phyloP scores from a whole-genome alignment of 768 basidiomycete species.

The Lactarius sp. region DNA sequence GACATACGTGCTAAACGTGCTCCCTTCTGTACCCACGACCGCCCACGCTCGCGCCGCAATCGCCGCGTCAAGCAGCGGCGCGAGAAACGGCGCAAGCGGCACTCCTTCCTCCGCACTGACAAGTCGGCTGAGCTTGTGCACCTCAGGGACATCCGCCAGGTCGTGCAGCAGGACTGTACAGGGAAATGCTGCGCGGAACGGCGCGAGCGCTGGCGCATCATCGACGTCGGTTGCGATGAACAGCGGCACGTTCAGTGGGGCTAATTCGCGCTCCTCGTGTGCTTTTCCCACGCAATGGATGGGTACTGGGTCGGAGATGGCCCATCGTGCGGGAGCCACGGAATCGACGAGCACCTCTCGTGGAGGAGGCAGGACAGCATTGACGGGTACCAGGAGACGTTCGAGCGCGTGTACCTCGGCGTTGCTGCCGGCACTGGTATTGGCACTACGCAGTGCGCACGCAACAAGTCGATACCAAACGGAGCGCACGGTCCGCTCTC shows the following conservation, averaged over 20 bases:
- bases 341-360: constrained; percentile 18
- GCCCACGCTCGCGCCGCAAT: constrained; percentile 53
- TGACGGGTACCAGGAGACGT: constrained; percentile 5
- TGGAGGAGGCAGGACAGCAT: constrained; percentile 29
- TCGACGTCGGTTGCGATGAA: constrained; percentile 62
- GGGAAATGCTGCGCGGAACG: constrained; percentile 53
- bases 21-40: constrained; percentile 65
- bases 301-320: not conserved
- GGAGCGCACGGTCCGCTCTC: constrained; percentile 39
- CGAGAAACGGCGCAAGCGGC: constrained; percentile 41
- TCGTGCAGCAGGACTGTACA: constrained; percentile 57
- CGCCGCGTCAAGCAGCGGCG: constrained; percentile 68
- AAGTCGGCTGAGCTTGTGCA: constrained; percentile 24
- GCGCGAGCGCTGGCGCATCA: constrained; percentile 37
- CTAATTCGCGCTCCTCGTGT: constrained; percentile 35
- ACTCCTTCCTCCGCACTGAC: constrained; percentile 45
- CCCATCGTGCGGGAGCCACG: constrained; percentile 27
- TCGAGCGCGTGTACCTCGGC: constrained; percentile 11
- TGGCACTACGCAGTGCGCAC: constrained; percentile 36
- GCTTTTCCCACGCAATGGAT: constrained; percentile 38
- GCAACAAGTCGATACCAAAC: constrained; percentile 58
- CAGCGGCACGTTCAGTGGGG: constrained; percentile 50
- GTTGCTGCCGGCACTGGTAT: constrained; percentile 3
- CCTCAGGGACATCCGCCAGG: constrained; percentile 2
- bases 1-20: constrained; percentile 71